These are phyloP conservation scores for Candida pseudoglaebosa DNA, from an alignment of 805 yeast genomes.

Conservation along the genomic window DNA sequence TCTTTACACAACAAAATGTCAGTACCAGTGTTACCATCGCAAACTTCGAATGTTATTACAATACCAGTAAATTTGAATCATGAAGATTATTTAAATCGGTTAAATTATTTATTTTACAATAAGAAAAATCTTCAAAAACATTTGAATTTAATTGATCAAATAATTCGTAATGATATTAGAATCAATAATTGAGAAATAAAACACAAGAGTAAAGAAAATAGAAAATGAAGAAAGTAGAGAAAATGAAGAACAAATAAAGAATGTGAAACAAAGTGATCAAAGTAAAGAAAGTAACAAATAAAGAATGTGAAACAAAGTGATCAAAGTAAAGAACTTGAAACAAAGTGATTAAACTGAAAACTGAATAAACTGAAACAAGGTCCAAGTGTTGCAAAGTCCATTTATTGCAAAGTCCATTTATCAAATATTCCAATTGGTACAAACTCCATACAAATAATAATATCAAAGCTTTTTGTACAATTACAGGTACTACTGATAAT, in stretches of 20 bases:
- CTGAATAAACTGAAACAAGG: too few relatives aligned
- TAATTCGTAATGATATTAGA: neutral
- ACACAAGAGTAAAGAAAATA: neutral
- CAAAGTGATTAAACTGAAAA: too few relatives aligned
- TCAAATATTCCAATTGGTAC: too few relatives aligned
- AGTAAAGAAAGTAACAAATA: neutral
- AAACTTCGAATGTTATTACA: neutral
- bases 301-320: too few relatives aligned
- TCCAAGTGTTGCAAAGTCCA: too few relatives aligned
- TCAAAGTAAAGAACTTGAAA: neutral
- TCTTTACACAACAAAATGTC: too few relatives aligned
- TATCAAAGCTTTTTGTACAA: too few relatives aligned
- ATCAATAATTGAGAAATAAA: neutral
- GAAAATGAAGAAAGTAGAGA: neutral
- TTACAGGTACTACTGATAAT: too few relatives aligned
- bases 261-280: too few relatives aligned
- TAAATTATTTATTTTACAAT: conserved; percentile 2
- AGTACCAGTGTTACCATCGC: neutral
- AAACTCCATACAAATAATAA: too few relatives aligned
- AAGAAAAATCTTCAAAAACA: conserved; percentile 4
- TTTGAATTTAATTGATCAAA: conserved; percentile 3
- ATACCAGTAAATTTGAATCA: conserved; percentile 3
- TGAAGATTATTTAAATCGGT: conserved; percentile 1
- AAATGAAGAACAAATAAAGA: neutral
- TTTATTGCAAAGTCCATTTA: too few relatives aligned